Percentiles rank a stretch among this genome's conserved stretches.
Conservation (phyloP, 805 yeast genomes). For the Wickerhamomyces strasburgensis region DNA sequence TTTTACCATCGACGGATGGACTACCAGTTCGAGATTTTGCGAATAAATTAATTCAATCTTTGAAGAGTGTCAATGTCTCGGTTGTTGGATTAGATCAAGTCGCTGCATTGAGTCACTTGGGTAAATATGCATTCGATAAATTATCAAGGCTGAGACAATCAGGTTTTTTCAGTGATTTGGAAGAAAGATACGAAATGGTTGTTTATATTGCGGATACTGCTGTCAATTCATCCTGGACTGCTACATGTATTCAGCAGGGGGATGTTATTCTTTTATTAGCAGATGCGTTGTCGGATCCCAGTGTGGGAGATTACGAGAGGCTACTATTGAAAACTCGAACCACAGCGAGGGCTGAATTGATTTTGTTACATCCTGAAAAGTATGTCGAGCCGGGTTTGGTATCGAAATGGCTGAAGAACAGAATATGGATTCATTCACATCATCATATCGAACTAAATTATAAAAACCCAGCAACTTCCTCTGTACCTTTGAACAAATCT, state of each 20-base stretch:
- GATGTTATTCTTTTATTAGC: conserved; percentile 90
- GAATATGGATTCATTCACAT: conserved; percentile 90
- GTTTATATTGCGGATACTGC: conserved; percentile 86
- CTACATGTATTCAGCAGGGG: conserved; percentile 89
- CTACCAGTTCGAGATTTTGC: conserved; percentile 90
- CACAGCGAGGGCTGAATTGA: conserved; percentile 82
- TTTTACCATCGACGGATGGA: conserved; percentile 74
- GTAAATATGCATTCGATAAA: conserved; percentile 89
- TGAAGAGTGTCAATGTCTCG: conserved; percentile 63
- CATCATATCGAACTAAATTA: conserved; percentile 79
- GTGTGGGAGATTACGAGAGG: conserved; percentile 82
- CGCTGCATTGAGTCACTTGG: conserved; percentile 71
- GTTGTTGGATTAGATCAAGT: conserved; percentile 83
- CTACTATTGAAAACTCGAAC: conserved; percentile 69
- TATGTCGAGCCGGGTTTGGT: conserved; percentile 84
- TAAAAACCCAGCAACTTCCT: conserved; percentile 8
- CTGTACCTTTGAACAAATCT: conserved; percentile 12
- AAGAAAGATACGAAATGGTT: conserved; percentile 83
- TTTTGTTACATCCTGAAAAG: conserved; percentile 78
- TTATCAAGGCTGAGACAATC: conserved; percentile 79
- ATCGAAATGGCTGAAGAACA: conserved; percentile 71
- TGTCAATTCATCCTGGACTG: conserved; percentile 81
- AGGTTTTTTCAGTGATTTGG: conserved; percentile 86
- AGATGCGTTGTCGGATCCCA: conserved; percentile 68
- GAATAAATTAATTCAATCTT: conserved; percentile 60